These are phyloP conservation scores for Chaetomiaceae sp. DNA, from an alignment of 2,329 filamentous ascomycete genomes.

Conservation along the genomic window DNA sequence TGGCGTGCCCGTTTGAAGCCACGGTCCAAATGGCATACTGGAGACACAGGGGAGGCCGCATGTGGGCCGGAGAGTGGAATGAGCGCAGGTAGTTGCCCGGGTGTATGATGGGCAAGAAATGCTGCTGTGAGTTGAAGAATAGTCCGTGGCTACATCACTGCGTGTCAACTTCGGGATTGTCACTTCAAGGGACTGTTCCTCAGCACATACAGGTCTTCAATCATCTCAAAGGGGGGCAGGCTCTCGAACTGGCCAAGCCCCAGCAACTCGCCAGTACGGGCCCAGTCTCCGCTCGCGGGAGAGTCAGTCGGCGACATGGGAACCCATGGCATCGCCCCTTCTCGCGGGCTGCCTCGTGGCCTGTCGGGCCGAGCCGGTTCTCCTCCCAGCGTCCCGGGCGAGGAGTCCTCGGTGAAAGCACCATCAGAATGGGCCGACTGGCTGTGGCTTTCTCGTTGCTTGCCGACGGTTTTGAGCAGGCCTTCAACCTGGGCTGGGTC, in stretches of 20 bases:
- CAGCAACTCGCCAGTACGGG: conserved; percentile 63
- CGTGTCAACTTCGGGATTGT: conserved; percentile 1
- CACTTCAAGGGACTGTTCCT: too few species aligned
- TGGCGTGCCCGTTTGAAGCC: conserved; percentile 65
- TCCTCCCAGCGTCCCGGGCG: not conserved
- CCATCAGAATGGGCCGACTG: conserved; percentile 24
- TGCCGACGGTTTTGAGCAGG: conserved; percentile 63
- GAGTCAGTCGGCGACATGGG: conserved; percentile 1
- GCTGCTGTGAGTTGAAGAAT: conserved; percentile 73
- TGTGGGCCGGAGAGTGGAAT: conserved; percentile 65
- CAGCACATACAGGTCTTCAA: conserved; percentile 71
- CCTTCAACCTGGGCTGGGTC: conserved; percentile 72
- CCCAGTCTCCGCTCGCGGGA: not conserved
- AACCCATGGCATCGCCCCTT: conserved; percentile 5
- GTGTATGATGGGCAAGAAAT: conserved; percentile 72
- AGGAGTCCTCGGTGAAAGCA: conserved; percentile 19
- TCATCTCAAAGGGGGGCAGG: conserved; percentile 70
- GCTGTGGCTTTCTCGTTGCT: conserved; percentile 17
- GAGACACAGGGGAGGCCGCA: conserved; percentile 75
- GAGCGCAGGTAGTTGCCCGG: conserved; percentile 68
- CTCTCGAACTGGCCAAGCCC: conserved; percentile 77
- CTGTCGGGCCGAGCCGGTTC: not conserved
- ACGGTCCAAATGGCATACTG: conserved; percentile 87
- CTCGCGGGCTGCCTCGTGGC: conserved; percentile 4
- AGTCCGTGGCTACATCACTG: conserved; percentile 52